Evolutionary conservation across 1,139 yeast genomes (phyloP).

Genomic region (Meyerozyma guilliermondii): DNA sequence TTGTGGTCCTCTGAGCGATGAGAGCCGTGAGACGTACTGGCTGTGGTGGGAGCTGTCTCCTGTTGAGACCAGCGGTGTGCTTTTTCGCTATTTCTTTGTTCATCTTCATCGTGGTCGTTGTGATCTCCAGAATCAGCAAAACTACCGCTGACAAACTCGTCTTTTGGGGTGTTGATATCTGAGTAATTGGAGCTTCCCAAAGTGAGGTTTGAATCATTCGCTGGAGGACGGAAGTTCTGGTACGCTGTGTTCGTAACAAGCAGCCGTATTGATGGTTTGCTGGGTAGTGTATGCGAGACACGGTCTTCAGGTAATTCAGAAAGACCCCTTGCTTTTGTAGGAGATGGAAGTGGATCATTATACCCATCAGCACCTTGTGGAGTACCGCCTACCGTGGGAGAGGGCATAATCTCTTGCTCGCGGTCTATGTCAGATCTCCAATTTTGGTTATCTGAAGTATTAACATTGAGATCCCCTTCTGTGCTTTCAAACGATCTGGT

Average conservation of each 20-base stretch:
- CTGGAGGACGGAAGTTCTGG: constrained; percentile 29
- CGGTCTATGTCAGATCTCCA: not conserved
- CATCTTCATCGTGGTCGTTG: constrained; percentile 6
- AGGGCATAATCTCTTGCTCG: not conserved
- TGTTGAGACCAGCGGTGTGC: constrained; percentile 3
- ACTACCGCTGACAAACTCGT: not conserved
- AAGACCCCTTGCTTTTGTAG: constrained; percentile 5
- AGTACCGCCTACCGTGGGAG: not conserved
- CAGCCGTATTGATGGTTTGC: constrained; percentile 21
- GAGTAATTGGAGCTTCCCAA: constrained; percentile 2
- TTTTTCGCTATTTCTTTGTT: not conserved
- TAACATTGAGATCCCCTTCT: not conserved
- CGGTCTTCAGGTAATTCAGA: constrained; percentile 1
- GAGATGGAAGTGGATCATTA: constrained; percentile 4
- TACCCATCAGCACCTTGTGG: constrained; percentile 2
- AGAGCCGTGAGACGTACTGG: constrained; percentile 18
- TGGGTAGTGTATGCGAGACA: constrained; percentile 5
- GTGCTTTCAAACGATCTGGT: constrained; percentile 2
- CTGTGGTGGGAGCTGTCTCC: constrained; percentile 19
- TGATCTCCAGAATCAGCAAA: not conserved
- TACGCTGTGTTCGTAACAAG: constrained; percentile 40
- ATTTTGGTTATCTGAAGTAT: not conserved
- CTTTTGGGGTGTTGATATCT: constrained; percentile 4
- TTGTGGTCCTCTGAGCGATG: constrained; percentile 5
- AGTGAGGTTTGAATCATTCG: constrained; percentile 5